A percentile compares a stretch with the other conserved stretches of the same genome.
Evolutionary conservation across 2,329 filamentous ascomycete genomes (phyloP).

Genomic region (Cladosporium halotolerans): DNA sequence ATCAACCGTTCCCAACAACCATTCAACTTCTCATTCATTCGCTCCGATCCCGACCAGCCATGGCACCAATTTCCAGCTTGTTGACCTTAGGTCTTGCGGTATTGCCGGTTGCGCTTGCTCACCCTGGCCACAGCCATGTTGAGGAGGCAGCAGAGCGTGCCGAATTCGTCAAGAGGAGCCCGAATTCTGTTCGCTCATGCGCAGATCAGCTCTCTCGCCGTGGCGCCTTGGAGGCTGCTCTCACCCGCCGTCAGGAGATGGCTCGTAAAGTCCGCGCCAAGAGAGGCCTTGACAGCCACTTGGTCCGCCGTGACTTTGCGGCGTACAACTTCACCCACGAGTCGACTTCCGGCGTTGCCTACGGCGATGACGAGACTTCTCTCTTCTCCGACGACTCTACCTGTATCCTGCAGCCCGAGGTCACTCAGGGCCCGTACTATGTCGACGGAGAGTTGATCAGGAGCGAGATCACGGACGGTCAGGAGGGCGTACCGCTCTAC

Average conservation of each 20-base stretch:
- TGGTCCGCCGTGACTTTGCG: slow-evolving; percentile 21
- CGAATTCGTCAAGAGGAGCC: slow-evolving; percentile 16
- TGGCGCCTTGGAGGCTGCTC: slow-evolving; percentile 17
- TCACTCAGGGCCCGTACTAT: slow-evolving; percentile 24
- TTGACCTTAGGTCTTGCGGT: slow-evolving; percentile 10
- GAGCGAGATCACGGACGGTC: slow-evolving; percentile 34
- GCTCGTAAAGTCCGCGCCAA: slow-evolving; percentile 17
- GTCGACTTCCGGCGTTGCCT: slow-evolving; percentile 15
- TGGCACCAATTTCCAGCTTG: neutral
- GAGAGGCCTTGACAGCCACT: slow-evolving; percentile 16
- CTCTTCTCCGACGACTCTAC: slow-evolving; percentile 19
- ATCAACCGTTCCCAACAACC: neutral
- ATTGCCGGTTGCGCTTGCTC: slow-evolving; percentile 14
- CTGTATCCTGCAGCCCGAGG: slow-evolving; percentile 24
- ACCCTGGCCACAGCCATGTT: slow-evolving; percentile 17
- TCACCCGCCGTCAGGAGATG: slow-evolving; percentile 20
- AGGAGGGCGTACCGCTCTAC: slow-evolving; percentile 35
- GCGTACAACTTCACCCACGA: slow-evolving; percentile 22
- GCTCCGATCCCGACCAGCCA: neutral
- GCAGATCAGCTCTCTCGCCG: slow-evolving; percentile 16
- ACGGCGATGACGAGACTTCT: slow-evolving; percentile 17
- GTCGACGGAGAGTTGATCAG: slow-evolving; percentile 34
- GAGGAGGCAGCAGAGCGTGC: slow-evolving; percentile 20
- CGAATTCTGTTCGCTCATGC: slow-evolving; percentile 20
- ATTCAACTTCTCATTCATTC: neutral